Conservation (phyloP, 2,329 filamentous ascomycete species). For the Colletotrichum horii region DNA sequence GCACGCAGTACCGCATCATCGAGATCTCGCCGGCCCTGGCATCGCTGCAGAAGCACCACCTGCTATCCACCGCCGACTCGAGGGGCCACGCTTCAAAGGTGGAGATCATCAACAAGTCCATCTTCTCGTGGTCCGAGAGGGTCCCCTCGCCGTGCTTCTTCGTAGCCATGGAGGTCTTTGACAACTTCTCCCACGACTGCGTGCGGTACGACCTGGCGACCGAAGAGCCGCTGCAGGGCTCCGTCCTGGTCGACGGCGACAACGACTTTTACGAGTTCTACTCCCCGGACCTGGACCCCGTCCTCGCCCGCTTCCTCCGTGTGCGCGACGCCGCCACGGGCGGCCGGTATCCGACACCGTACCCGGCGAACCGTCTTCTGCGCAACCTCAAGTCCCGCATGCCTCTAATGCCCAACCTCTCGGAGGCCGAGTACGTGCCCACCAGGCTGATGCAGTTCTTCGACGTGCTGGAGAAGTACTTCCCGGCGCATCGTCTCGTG, state of each 20-base stretch:
- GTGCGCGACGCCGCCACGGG: conserved; percentile 80
- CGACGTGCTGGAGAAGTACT: conserved; percentile 84
- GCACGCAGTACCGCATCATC: conserved; percentile 93
- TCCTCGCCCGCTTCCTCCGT: conserved; percentile 81
- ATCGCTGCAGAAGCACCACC: conserved; percentile 73
- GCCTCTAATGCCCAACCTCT: conserved; percentile 78
- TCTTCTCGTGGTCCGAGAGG: conserved; percentile 91
- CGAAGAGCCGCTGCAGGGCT: conserved; percentile 83
- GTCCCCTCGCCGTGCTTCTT: conserved; percentile 97
- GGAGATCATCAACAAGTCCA: conserved; percentile 91
- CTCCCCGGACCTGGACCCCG: conserved; percentile 77
- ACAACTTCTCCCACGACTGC: conserved; percentile 96
- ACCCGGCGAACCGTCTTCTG: conserved; percentile 56
- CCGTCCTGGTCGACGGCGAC: conserved; percentile 81
- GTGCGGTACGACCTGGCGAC: conserved; percentile 88
- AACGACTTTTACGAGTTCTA: conserved; percentile 98
- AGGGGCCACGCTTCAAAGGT: conserved; percentile 84
- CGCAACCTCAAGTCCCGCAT: conserved; percentile 67
- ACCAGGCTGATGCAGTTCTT: conserved; percentile 97
- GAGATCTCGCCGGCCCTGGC: conserved; percentile 90
- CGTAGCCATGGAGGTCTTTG: conserved; percentile 95
- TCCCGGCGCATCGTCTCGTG: conserved; percentile 87
- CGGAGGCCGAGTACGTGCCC: conserved; percentile 88
- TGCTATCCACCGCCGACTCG: conserved; percentile 69
- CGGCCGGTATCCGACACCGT: conserved; percentile 68